Evolutionary conservation across 352 stramenopile genomes (phyloP).

Genomic region (Phytophthora hybrid): DNA sequence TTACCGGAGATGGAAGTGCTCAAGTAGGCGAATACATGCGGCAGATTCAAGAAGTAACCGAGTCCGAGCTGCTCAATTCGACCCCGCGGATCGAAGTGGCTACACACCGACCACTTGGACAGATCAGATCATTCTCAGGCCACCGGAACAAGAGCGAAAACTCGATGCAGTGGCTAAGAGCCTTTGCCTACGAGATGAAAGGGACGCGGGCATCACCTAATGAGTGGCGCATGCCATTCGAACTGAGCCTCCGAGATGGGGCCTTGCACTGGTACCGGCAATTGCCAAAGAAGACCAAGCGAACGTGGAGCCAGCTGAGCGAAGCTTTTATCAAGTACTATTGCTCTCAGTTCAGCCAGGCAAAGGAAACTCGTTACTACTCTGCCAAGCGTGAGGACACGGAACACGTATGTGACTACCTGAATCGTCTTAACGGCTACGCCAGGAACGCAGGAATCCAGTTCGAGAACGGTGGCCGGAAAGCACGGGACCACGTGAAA

Average conservation of each 20-base stretch:
- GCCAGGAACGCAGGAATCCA: background rate
- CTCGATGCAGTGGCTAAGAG: constrained; percentile 11
- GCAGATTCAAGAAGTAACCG: background rate
- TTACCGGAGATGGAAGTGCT: background rate
- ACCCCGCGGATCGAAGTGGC: background rate
- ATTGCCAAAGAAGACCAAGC: background rate
- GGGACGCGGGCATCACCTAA: background rate
- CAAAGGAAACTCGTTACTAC: constrained; percentile 7
- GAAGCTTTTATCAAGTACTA: constrained; percentile 9
- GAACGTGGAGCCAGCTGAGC: background rate
- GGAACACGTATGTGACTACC: constrained; percentile 6
- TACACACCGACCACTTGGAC: background rate
- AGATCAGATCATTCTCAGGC: constrained; percentile 5
- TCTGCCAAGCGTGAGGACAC: constrained; percentile 2
- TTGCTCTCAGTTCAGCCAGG: constrained; percentile 8
- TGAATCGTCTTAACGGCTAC: constrained; percentile 9
- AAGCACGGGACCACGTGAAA: background rate
- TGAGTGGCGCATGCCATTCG: constrained; percentile 5
- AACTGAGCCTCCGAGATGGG: constrained; percentile 5
- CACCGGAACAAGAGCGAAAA: constrained; percentile 3
- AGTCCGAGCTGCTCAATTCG: background rate
- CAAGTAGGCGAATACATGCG: background rate
- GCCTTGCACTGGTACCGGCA: constrained; percentile 19
- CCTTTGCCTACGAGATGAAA: constrained; percentile 21
- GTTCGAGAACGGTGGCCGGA: background rate